Conservation (phyloP, 2,329 filamentous ascomycete genomes). For the Atkinsonella hypoxylon region DNA sequence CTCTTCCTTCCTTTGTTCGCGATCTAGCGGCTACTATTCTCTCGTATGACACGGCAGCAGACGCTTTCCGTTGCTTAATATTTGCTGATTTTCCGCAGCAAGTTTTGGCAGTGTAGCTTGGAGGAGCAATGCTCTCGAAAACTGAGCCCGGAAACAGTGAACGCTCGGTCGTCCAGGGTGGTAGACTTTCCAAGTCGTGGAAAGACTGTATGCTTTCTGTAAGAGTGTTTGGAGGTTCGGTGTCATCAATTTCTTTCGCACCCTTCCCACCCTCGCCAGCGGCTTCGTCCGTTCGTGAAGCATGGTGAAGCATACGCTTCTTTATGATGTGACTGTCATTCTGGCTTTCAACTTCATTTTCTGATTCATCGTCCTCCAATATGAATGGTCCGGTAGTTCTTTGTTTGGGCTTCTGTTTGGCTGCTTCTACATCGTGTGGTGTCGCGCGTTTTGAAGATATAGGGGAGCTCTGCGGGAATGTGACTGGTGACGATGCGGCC, state of each 20-base stretch:
- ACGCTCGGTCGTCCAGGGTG: constrained; percentile 12
- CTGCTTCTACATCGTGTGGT: constrained; percentile 22
- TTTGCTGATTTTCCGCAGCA: constrained; percentile 45
- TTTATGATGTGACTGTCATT: constrained; percentile 15
- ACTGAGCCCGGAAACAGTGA: constrained; percentile 18
- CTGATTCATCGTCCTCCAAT: constrained; percentile 25
- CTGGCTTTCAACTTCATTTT: constrained; percentile 13
- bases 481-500: constrained; percentile 45
- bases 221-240: neutral
- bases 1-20: constrained; percentile 52
- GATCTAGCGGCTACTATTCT: constrained; percentile 57
- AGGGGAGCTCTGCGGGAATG: constrained; percentile 40
- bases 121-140: constrained; percentile 14
- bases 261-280: neutral
- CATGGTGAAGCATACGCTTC: constrained; percentile 20
- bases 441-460: constrained; percentile 22
- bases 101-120: constrained; percentile 34
- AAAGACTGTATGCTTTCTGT: neutral
- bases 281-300: constrained; percentile 4
- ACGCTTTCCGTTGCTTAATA: constrained; percentile 41
- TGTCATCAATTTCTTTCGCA: constrained; percentile 2
- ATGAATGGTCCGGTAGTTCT: constrained; percentile 27
- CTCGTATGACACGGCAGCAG: constrained; percentile 44
- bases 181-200: neutral
- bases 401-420: constrained; percentile 24